phyloP scores from a whole-genome alignment of 2,329 filamentous ascomycete genomes.

The Aspergillus unguis region DNA sequence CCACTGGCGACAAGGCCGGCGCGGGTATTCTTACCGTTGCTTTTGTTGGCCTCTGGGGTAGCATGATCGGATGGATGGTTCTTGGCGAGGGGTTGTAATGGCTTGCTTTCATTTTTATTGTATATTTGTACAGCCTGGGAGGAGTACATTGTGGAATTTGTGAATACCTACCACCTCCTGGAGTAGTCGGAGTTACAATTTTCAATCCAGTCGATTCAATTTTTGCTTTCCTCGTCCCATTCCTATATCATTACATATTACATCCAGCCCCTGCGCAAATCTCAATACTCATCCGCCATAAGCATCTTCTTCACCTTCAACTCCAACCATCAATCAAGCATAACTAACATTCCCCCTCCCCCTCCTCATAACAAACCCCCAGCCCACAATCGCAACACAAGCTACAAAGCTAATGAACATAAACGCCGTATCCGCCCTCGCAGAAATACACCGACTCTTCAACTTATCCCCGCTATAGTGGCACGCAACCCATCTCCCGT shows the following conservation, averaged over 20 bases:
- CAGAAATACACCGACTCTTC: conserved; percentile 20
- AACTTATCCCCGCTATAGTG: conserved; percentile 1
- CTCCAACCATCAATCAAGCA: conserved; percentile 1
- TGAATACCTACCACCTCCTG: background rate
- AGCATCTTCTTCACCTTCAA: background rate
- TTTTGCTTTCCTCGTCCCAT: no score
- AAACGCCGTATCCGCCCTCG: conserved; percentile 22
- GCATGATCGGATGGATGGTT: conserved; percentile 32
- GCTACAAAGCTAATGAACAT: conserved; percentile 23
- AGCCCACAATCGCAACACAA: conserved; percentile 12
- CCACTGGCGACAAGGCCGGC: conserved; percentile 37
- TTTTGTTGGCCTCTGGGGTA: conserved; percentile 28
- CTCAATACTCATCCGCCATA: background rate
- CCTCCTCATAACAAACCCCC: background rate
- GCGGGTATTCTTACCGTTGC: conserved; percentile 38
- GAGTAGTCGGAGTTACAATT: background rate
- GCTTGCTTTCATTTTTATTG: background rate
- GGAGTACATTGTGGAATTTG: background rate
- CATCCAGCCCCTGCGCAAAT: no score
- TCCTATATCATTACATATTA: no score
- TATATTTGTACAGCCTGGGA: background rate
- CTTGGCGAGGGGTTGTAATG: conserved; percentile 14
- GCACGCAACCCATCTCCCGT: background rate
- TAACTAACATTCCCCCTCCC: background rate
- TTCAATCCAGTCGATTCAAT: no score